Base-by-base conservation (phyloP, 352 stramenopile genomes). In the Plasmopara halstedii region DNA sequence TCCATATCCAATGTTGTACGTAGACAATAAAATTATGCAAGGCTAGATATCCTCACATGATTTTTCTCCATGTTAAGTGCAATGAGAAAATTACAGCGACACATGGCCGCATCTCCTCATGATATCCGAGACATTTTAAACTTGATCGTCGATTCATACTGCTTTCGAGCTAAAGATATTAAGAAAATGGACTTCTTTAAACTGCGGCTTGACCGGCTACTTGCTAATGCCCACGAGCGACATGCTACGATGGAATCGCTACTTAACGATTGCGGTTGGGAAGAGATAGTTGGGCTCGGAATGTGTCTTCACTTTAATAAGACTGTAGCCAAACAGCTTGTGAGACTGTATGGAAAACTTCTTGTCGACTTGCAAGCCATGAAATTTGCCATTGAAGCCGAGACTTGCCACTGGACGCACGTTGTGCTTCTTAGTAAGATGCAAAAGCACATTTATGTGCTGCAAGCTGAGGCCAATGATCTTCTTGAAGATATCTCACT, bases 101-200 rank as follows among this genome's bases (percentile, higher is more conserved):
- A 85, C 21, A 79, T 82, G 48, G 53, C 61, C 20, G 52, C 66
- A 8, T 73, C 75, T 3, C 67, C 70, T 14, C 58, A 70, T 7
- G 73, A 85, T 40, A 75, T 90, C 14, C 64, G 69, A 4, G 73
- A 90, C 35, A 78, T 88, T 13, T 54, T 88, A 4, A 88, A 90
- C 44, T 60, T 90, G 31, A 85, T 89, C 44, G 68, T 89, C 17
- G 78, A 89, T 50, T 64, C 78, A 10, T 89, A 89, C 49, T 89
- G 78, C 43, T 89, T 89, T 47, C 68, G 70, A 8, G 70, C 64
- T 2, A 83, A 81, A 20, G 72, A 87, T 49, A 80, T 86, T 42
- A 77, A 81, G 35, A 58, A 86, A 20, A 85, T 89, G 75, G 73
- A 89, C 27, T 85, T 89, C 27, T 81, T 89, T 42, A 73, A 66